Evolutionary conservation across 2,329 filamentous ascomycete species (phyloP).

Genomic region (Neonectria hederae): DNA sequence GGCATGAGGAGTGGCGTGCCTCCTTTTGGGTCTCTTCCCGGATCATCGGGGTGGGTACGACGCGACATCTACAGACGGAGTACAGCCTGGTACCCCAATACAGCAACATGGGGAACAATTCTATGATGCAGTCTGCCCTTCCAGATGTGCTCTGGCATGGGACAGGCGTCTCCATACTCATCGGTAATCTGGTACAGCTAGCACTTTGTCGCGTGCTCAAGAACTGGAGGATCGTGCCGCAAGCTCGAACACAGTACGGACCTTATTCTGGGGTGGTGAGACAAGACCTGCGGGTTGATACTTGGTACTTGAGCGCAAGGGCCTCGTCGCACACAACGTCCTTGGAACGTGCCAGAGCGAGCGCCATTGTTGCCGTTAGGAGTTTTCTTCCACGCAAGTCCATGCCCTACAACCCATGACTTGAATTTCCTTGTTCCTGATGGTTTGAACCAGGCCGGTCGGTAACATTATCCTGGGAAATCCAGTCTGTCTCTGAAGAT

Average conservation of each 20-base stretch:
- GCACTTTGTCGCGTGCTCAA: conserved; percentile 24
- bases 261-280: conserved; percentile 19
- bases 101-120: conserved; percentile 2
- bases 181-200: conserved; percentile 30
- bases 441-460: not conserved
- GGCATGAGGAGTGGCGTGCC: conserved; percentile 32
- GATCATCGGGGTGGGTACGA: conserved; percentile 33
- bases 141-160: conserved; percentile 2
- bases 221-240: conserved; percentile 13
- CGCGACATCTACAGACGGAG: conserved; percentile 8
- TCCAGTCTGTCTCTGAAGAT: not conserved
- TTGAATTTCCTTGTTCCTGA: not conserved
- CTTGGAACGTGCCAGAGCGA: not conserved
- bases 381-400: not conserved
- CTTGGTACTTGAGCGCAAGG: conserved; percentile 19
- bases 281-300: conserved; percentile 27
- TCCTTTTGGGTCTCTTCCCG: conserved; percentile 20
- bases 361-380: not conserved
- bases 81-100: conserved; percentile 1
- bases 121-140: conserved; percentile 12
- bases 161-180: conserved; percentile 15
- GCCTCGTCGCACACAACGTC: conserved; percentile 5
- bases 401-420: not conserved
- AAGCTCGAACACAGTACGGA: conserved; percentile 9
- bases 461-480: not conserved